phyloP scores from a whole-genome alignment of 768 basidiomycete species.

The Hydnomerulius pinastri region DNA sequence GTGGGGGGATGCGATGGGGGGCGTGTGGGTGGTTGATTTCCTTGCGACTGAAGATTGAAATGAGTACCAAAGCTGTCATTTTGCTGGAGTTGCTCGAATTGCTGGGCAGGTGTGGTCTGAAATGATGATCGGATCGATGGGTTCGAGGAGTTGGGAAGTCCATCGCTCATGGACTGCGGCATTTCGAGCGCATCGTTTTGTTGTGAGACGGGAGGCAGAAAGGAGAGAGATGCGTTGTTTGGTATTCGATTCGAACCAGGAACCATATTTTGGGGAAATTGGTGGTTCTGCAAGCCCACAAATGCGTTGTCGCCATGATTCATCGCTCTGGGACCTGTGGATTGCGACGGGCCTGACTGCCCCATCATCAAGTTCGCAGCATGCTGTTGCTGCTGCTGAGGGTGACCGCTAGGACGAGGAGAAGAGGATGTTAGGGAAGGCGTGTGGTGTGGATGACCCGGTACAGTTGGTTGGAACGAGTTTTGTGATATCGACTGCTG shows the following conservation, averaged over 20 bases:
- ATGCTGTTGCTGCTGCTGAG: conserved; percentile 34
- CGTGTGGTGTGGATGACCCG: conserved; percentile 31
- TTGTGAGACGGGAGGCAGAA: conserved; percentile 52
- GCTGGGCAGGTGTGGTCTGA: conserved; percentile 64
- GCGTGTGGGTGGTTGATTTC: conserved; percentile 41
- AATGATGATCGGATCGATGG: conserved; percentile 40
- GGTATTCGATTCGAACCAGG: conserved; percentile 38
- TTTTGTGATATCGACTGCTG: conserved; percentile 33
- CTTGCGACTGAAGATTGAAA: conserved; percentile 39
- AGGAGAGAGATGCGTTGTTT: conserved; percentile 40
- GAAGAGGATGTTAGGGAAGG: conserved; percentile 30
- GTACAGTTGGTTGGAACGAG: conserved; percentile 27
- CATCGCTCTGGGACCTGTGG: conserved; percentile 38
- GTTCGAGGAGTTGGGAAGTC: conserved; percentile 40
- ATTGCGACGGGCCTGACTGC: conserved; percentile 32
- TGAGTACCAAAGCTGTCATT: conserved; percentile 33
- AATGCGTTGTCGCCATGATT: conserved; percentile 49
- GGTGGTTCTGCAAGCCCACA: conserved; percentile 42
- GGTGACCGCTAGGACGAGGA: conserved; percentile 29
- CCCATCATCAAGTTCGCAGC: conserved; percentile 30
- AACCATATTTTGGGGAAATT: conserved; percentile 34
- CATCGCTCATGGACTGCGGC: conserved; percentile 42
- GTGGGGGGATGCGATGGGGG: conserved; percentile 46
- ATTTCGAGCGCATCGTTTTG: conserved; percentile 49
- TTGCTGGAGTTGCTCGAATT: conserved; percentile 57